phyloP scores from a whole-genome alignment of 306 rosid species.

The Senna siamea region DNA sequence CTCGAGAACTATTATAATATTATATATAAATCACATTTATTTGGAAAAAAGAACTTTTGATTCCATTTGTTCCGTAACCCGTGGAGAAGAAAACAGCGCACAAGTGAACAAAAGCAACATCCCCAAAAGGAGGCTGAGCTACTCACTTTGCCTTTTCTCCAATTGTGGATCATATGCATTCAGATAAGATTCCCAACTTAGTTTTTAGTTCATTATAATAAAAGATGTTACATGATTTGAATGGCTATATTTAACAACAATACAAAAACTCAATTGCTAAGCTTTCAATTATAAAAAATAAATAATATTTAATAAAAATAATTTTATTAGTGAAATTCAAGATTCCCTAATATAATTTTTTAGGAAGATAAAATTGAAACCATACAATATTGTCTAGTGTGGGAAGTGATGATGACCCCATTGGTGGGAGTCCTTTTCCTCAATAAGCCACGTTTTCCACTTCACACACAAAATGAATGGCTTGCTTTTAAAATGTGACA shows the following conservation, averaged over 20 bases:
- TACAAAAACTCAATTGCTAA: too few relatives aligned
- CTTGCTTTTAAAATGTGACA: slow-evolving; percentile 15
- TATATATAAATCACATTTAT: too few relatives aligned
- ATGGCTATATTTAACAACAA: too few relatives aligned
- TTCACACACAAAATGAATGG: slow-evolving; percentile 20
- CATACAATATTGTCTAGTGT: not conserved
- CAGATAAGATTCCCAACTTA: slow-evolving; percentile 31
- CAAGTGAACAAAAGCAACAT: not conserved
- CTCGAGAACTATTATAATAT: too few relatives aligned
- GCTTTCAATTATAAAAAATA: too few relatives aligned
- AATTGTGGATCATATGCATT: slow-evolving; percentile 25
- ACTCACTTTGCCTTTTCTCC: not conserved
- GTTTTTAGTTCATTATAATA: too few relatives aligned
- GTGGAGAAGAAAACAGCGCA: slow-evolving; percentile 15
- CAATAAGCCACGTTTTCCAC: slow-evolving; percentile 41
- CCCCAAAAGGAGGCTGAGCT: not conserved
- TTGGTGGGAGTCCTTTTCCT: slow-evolving; percentile 7
- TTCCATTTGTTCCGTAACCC: slow-evolving; percentile 24
- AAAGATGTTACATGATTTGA: too few relatives aligned
- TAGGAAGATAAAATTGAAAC: too few relatives aligned
- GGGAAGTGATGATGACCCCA: not conserved
- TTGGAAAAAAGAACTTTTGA: not conserved
- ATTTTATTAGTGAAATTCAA: too few relatives aligned
- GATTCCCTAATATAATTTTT: too few relatives aligned
- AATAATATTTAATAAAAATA: too few relatives aligned